Base-by-base conservation (phyloP, 2,329 filamentous ascomycete species). In the Colletotrichum sp. region DNA sequence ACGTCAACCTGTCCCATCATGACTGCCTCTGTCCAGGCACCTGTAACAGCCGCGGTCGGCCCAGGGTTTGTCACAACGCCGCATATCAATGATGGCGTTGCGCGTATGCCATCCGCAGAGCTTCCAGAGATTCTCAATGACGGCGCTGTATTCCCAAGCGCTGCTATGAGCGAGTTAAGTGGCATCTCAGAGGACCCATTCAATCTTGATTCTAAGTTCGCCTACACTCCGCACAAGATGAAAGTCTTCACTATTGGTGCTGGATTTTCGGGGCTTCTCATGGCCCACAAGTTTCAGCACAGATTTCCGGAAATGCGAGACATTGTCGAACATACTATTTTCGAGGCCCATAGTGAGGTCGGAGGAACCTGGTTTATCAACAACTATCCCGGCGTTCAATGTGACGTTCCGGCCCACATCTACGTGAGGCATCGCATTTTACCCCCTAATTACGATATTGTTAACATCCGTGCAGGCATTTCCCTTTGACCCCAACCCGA, bases 401-500 rank as follows among this genome's bases (percentile, higher is more conserved):
- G 80, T 38, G 79, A 80, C 30, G 78, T 80, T 24, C 80, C 80
- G 3, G 78, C 79, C 6, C 79, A 80, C 61, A 78, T 78, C 24
- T 79, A 79, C 38, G 68, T 80, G 57, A 77, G 72, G 15, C 55
- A 48, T 48, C 1, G 43, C 10, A 21, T 21, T 48, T 8, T 21
- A 48, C 43, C 43, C n/a, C 18, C 43, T 48, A 21, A 48, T 7
- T 21, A 21, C 43, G 10, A 48, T 12, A 48, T 48, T 18, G 15
- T 26, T 68, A 69, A 36, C 63, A 16, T 13, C 9, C 10, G n/a
- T 6, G 15, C n/a, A 82, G 79, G 79, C 80, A 84, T 92, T 71
- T 86, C 90, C 58, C 0, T 93, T 91, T 78, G 84, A 86, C 4
- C 90, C 90, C 1, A 92, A 92, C 67, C 89, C 89, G 0, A 84